Percentiles rank a stretch among this genome's conserved stretches.
These are phyloP conservation scores for Rhodotorula sp. DNA, from an alignment of 1,284 basidiomycete genomes.

Conservation along the genomic window DNA sequence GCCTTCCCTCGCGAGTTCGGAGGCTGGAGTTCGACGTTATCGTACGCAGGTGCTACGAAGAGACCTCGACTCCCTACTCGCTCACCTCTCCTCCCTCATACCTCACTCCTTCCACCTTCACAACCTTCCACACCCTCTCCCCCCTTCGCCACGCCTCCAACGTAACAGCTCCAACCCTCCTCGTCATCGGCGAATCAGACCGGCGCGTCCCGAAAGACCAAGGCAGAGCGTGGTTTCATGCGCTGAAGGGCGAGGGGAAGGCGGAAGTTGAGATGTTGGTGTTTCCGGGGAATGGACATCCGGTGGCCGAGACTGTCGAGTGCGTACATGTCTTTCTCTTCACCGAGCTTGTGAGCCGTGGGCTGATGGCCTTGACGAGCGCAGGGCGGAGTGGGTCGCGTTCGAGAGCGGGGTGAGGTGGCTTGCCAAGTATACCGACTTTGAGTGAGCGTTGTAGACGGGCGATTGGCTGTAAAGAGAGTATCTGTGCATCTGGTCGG, in stretches of 20 bases:
- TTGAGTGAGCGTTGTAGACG: not conserved
- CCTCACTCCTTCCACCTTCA: conserved; percentile 55
- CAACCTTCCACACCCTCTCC: conserved; percentile 56
- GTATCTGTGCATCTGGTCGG: not conserved
- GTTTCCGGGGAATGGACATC: conserved; percentile 63
- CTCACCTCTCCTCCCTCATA: conserved; percentile 46
- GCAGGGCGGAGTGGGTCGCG: conserved; percentile 25
- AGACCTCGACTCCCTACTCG: conserved; percentile 57
- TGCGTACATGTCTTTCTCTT: not conserved
- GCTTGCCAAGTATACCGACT: conserved; percentile 23
- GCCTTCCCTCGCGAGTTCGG: no score
- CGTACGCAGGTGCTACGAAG: conserved; percentile 51
- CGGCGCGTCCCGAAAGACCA: conserved; percentile 64
- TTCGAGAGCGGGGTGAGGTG: conserved; percentile 31
- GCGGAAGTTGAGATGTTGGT: conserved; percentile 60
- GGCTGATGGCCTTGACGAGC: not conserved
- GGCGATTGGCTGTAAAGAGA: no score
- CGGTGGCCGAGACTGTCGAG: conserved; percentile 53
- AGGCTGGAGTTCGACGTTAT: no score
- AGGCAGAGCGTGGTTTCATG: conserved; percentile 63
- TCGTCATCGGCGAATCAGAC: conserved; percentile 63
- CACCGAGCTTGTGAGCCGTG: no score
- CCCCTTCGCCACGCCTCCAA: conserved; percentile 60
- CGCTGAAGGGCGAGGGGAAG: conserved; percentile 50
- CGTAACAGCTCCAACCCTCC: conserved; percentile 58